Evolutionary conservation across 345 rosid species (phyloP), one percentile per base, ranked within the genome.

Genomic region (Carallia brachiata): DNA sequence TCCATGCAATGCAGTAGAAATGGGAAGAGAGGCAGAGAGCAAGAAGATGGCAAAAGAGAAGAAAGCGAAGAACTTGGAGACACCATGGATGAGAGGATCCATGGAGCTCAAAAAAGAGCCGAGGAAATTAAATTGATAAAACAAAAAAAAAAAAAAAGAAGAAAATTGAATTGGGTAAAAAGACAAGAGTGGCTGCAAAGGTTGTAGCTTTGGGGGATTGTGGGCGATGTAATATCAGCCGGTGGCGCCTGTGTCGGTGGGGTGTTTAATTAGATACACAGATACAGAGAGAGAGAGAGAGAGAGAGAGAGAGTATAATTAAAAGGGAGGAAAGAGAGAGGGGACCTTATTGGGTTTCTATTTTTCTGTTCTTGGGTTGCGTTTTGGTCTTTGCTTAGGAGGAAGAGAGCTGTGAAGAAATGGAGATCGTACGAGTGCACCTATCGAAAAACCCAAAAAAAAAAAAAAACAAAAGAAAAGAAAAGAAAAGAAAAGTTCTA

Each of bases 81-180:
- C 71, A 74, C 87, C 90, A 70, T 73, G 68, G 87, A 79, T 50
- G 62, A 58, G 59, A 63, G 79, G 60, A 82, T 69, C 88, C 96
- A 89, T 92, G 84, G 86, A 56, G 82, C 82, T 72, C 70, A 23
- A 54, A 57, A 23, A 54, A 48, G 39, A 57, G 8, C 17, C 44
- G 16, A 27, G 19, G 17, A 19, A 18, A 1, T 23, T 23, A 23
- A 13, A 15, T 8, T 19, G 4, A 34, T 19, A 40, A 30, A 61
- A 55, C 55, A 53, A 72, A 7, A 5, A 60, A 55, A 57, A 23
- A 27, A 6, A 6, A 15, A 19, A 6, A n/a, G 7, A 6, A 23
- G 7, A 6, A 56, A 56, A 15, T 30, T 9, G 17, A 17, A 32
- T 10, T 19, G 34, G 32, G 34, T 2, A 1, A 23, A 32, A 44